These are phyloP conservation scores for Crithidia fasciculata DNA, from an alignment of 208 protist genomes.

Conservation along the genomic window DNA sequence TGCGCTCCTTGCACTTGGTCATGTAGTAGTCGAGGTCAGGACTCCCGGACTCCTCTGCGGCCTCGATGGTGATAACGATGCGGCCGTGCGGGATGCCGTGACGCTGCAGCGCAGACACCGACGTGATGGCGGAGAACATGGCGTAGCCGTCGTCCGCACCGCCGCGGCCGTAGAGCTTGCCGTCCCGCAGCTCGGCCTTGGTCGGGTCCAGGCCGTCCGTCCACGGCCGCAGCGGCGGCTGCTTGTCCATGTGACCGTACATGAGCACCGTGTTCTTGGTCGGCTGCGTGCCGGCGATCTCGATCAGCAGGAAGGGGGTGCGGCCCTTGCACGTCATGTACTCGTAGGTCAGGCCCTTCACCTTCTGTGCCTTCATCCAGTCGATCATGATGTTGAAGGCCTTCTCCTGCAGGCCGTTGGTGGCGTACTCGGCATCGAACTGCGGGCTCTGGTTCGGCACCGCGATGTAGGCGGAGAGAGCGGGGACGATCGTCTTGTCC, in stretches of 20 bases:
- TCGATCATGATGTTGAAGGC: slow-evolving; percentile 87
- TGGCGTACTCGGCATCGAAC: slow-evolving; percentile 88
- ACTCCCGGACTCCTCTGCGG: slow-evolving; percentile 91
- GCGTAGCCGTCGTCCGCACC: slow-evolving; percentile 93
- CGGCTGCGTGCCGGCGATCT: slow-evolving; percentile 69
- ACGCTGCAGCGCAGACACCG: slow-evolving; percentile 78
- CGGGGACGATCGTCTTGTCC: slow-evolving; percentile 84
- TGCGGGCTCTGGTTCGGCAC: slow-evolving; percentile 94
- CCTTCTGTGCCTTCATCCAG: slow-evolving; percentile 84
- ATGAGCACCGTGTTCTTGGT: slow-evolving; percentile 86
- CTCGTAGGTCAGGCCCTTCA: slow-evolving; percentile 80
- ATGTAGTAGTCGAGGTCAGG: slow-evolving; percentile 88
- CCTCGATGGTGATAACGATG: slow-evolving; percentile 91
- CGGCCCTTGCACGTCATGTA: slow-evolving; percentile 70
- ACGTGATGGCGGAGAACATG: slow-evolving; percentile 72
- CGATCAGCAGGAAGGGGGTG: slow-evolving; percentile 88
- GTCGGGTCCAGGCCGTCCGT: slow-evolving; percentile 87
- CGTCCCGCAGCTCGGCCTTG: slow-evolving; percentile 82
- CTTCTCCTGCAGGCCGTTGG: slow-evolving; percentile 89
- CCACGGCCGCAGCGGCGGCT: slow-evolving; percentile 95
- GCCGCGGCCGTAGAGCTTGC: slow-evolving; percentile 93
- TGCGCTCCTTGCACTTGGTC: slow-evolving; percentile 52
- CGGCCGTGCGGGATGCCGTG: slow-evolving; percentile 84
- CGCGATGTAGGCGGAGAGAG: slow-evolving; percentile 88
- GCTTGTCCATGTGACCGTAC: slow-evolving; percentile 98